Evolutionary conservation across 768 basidiomycete genomes (phyloP), one percentile per base, ranked within the genome.

Genomic region (Russula sp.): DNA sequence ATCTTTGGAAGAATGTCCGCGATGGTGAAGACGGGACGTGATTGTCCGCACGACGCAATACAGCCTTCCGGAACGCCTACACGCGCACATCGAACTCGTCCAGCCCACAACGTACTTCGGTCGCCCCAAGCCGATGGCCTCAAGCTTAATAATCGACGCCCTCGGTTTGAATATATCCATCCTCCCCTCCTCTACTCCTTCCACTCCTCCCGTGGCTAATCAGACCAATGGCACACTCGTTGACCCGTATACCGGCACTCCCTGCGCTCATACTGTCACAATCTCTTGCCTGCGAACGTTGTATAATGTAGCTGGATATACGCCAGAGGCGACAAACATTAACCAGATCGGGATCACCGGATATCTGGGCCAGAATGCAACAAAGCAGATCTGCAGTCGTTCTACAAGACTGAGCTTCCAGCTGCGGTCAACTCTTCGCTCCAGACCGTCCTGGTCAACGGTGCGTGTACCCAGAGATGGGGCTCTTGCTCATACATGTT

Each of bases 31-130:
- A 55, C 8, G 24, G 16, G 44, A 46, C 11, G 20, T 61, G 20
- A 24, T 65, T 28, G 75, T 89, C 63, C 82, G 89, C 59, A 87
- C 89, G n/a, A 85, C 83, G 4, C 77, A 76, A 63, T 90, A 89
- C 75, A 85, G 83, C 69, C 79, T 91, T 20, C 89, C 89, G 0
- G 77, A 78, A 52, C 65, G 80, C 61, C 73, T 90, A 52, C 79
- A 85, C 68, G 74, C 76, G 3, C 86, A 89, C 69, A 72, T 90
- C 61, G 86, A 89, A 42, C 73, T 89, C 32, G 76, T 90, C 32
- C 87, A 89, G 65, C 89, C 89, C 0, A 89, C 89, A 2, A 90
- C 87, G 1, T 80, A 83, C 72, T 90, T 90, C 69, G 76, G 79
- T 49, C 80, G 79, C 62, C 73, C 76, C 63, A 81, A 78, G 65